Evolutionary conservation across 2,329 filamentous ascomycete species (phyloP).

Genomic region (Geosmithia morbida): DNA sequence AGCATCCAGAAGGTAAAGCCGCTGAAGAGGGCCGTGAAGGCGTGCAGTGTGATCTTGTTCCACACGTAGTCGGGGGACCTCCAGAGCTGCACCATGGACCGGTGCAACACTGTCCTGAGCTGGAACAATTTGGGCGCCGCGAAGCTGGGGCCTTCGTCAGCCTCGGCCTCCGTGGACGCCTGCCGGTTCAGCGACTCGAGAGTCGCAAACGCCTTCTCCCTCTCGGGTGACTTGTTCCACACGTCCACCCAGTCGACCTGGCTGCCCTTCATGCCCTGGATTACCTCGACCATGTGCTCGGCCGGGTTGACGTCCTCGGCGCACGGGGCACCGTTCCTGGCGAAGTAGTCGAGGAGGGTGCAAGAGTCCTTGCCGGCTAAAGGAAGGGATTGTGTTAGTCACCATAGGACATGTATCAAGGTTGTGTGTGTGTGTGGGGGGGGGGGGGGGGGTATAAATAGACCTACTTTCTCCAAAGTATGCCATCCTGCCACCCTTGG

Average conservation of each 20-base stretch:
- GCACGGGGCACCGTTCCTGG: slow-evolving; percentile 48
- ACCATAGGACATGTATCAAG: too few relatives aligned
- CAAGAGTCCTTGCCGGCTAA: slow-evolving; percentile 35
- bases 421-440: neutral
- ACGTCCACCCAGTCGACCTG: slow-evolving; percentile 30
- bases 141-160: slow-evolving; percentile 10
- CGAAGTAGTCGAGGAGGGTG: slow-evolving; percentile 48
- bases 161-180: neutral
- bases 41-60: slow-evolving; percentile 26
- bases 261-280: slow-evolving; percentile 20
- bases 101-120: slow-evolving; percentile 18
- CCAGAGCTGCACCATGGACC: slow-evolving; percentile 19
- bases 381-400: neutral
- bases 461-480: slow-evolving; percentile 49
- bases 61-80: slow-evolving; percentile 45
- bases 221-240: slow-evolving; percentile 36
- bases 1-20: slow-evolving; percentile 55
- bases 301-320: slow-evolving; percentile 53
- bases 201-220: slow-evolving; percentile 16
- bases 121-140: slow-evolving; percentile 15
- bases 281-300: slow-evolving; percentile 54
- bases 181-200: slow-evolving; percentile 25
- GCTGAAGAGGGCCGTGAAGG: slow-evolving; percentile 53
- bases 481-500: slow-evolving; percentile 49
- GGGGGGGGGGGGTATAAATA: neutral